These are phyloP conservation scores for Pseudevernia furfuracea DNA, from an alignment of 495 filamentous ascomycete genomes.

Conservation along the genomic window DNA sequence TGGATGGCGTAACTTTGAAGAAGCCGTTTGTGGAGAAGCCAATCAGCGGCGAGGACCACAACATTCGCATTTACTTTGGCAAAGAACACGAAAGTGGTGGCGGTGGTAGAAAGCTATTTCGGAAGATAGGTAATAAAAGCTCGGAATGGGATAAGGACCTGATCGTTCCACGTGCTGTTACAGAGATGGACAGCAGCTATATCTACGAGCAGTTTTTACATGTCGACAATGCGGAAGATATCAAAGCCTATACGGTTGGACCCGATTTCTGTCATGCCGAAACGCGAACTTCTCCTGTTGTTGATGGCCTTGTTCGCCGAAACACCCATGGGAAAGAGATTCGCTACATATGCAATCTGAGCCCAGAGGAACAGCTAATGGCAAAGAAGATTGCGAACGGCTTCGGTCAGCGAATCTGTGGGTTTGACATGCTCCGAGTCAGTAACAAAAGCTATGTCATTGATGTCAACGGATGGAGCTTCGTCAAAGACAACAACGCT, in stretches of 20 bases:
- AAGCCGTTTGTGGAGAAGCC: conserved; percentile 99
- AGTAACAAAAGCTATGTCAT: conserved; percentile 91
- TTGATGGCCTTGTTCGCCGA: conserved; percentile 88
- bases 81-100: conserved; percentile 65
- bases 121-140: conserved; percentile 97
- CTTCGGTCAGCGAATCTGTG: conserved; percentile 93
- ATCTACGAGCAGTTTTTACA: conserved; percentile 95
- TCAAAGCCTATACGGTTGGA: conserved; percentile 97
- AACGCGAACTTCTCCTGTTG: conserved; percentile 92
- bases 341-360: conserved; percentile 82
- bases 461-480: conserved; percentile 99
- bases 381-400: conserved; percentile 82
- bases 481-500: conserved; percentile 98
- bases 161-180: conserved; percentile 66
- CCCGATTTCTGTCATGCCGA: conserved; percentile 92
- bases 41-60: conserved; percentile 96
- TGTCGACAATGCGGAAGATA: conserved; percentile 92
- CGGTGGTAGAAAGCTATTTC: conserved; percentile 84
- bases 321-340: conserved; percentile 98
- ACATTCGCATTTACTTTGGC: conserved; percentile 95
- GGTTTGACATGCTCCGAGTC: conserved; percentile 88
- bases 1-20: conserved; percentile 70
- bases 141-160: conserved; percentile 81
- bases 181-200: conserved; percentile 71
- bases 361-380: conserved; percentile 71